phyloP scores from a whole-genome alignment of 73 alveolate genomes.

The Urostyla sp. region DNA sequence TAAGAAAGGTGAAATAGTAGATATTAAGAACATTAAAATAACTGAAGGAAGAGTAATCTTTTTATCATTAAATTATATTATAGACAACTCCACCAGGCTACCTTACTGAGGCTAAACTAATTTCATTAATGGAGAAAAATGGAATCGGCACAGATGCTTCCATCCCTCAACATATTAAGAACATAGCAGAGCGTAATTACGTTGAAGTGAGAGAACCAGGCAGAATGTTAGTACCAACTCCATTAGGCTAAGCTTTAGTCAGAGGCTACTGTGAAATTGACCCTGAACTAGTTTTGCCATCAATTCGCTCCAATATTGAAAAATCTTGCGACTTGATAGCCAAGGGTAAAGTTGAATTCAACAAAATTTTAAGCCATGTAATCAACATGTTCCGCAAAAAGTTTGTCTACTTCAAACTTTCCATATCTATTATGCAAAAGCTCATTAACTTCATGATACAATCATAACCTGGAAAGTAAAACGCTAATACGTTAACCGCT shows the following conservation, averaged over 20 bases:
- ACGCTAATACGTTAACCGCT: no score
- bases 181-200: conserved; percentile 98
- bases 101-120: conserved; percentile 97
- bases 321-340: conserved; percentile 89
- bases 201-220: conserved; percentile 92
- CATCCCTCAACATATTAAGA: conserved; percentile 99
- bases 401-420: conserved; percentile 81
- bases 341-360: conserved; percentile 93
- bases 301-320: conserved; percentile 97
- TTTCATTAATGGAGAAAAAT: conserved; percentile 97
- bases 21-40: conserved; percentile 12
- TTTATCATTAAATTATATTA: conserved; percentile 5
- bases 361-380: conserved; percentile 90
- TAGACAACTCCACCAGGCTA: conserved; percentile 98
- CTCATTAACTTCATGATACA: conserved; percentile 5
- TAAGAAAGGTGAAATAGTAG: conserved; percentile 54
- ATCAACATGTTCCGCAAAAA: conserved; percentile 92
- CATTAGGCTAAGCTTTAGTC: conserved; percentile 97
- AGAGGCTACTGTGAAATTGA: conserved; percentile 98
- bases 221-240: conserved; percentile 96
- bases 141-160: conserved; percentile 99
- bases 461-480: no score
- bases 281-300: conserved; percentile 97
- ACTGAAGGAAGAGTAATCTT: conserved; percentile 51
- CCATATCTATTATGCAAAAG: conserved; percentile 57